Percentiles rank a stretch among this genome's conserved stretches.
These are phyloP conservation scores for Penicillium turbatum DNA, from an alignment of 495 filamentous ascomycete species.

Conservation along the genomic window DNA sequence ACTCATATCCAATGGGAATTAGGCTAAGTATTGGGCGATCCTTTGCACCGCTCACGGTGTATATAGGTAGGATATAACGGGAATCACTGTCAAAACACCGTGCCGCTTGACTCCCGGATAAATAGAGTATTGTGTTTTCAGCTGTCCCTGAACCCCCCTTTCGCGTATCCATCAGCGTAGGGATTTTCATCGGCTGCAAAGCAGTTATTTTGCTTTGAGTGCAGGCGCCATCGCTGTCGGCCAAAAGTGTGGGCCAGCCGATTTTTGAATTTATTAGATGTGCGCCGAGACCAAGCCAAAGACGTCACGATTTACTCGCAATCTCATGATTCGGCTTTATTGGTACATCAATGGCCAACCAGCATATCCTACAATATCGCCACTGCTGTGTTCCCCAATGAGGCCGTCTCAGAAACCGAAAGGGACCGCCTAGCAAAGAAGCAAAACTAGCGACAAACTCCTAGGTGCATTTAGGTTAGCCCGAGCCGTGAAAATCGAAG, in stretches of 20 bases:
- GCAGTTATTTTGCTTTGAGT: neutral
- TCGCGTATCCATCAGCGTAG: neutral
- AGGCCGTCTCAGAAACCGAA: neutral
- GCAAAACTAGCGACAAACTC: neutral
- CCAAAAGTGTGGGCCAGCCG: neutral
- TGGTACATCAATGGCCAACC: neutral
- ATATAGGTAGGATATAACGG: neutral
- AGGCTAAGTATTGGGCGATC: neutral
- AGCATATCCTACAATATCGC: neutral
- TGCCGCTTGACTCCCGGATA: neutral
- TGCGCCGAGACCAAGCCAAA: too few species aligned
- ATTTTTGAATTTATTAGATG: neutral
- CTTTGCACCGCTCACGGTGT: neutral
- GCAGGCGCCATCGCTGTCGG: neutral
- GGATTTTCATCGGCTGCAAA: neutral
- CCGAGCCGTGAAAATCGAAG: neutral
- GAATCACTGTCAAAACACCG: neutral
- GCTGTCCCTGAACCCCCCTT: neutral
- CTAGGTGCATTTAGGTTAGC: neutral
- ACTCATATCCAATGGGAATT: neutral
- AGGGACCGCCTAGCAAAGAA: neutral
- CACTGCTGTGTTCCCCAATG: neutral
- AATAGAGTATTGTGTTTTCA: neutral
- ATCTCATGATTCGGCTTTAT: neutral
- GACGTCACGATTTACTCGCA: neutral